Base-by-base conservation (phyloP, 1,284 basidiomycete genomes). In the Sporisorium graminicola region DNA sequence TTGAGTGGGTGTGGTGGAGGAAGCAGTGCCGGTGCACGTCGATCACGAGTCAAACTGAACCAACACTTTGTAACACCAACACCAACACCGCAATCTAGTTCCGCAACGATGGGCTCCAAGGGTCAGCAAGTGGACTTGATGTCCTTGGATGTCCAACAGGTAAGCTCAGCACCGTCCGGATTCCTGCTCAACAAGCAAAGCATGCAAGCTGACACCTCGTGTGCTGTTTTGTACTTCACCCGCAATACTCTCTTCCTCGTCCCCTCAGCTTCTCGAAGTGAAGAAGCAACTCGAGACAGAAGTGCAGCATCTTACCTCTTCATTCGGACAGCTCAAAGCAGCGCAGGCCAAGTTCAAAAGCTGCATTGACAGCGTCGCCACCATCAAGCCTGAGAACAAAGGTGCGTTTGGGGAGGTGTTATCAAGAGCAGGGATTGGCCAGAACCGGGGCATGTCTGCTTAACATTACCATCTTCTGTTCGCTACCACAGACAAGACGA, bases 341-440 rank as follows among this genome's bases (percentile, higher is more conserved):
- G 96, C 95, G 1, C 95, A 98, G 83, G 90, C 92, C 13, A 97
- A 95, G 87, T 98, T 98, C 89, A 92, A 90, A 77, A 88, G 91
- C 13, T 98, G 95, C 81, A 90, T 95, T 37, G 92, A 93, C 55
- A 92, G 93, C 77, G 90, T 95, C 3, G 88, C 88, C n/a, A 90
- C 94, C 78, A 87, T 98, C 12, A 93, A 91, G 64, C 89, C 91
- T 0, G 88, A 89, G 54, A 94, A 79, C 53, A 70, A 73, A 82
- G 90, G 94, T 93, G 65, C 43, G 89, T 87, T 5, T 24, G 2
- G 14, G 35, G 18, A 26, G 26, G 27, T n/a, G 40, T 10, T 16
- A 16, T 35, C 5, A 9, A 53, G 31, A 12, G 20, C 49, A 50
- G 8, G 13, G 5, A 12, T 16, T 37, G 24, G 6, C 12, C 40